phyloP scores from a whole-genome alignment of 2,329 filamentous ascomycete species.

The Fusarium sp. region DNA sequence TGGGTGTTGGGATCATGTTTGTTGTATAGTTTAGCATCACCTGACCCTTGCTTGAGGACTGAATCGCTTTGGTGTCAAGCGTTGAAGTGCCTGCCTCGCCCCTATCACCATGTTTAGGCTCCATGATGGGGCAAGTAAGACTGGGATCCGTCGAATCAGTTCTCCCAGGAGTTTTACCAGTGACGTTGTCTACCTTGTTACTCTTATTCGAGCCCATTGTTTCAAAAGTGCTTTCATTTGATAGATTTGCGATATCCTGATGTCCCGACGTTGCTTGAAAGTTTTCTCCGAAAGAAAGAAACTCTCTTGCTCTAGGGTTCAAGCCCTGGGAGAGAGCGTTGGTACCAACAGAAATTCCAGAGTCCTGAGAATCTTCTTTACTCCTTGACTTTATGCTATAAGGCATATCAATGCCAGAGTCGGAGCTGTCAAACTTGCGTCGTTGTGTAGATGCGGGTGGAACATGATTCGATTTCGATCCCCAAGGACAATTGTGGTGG shows the following conservation, averaged over 20 bases:
- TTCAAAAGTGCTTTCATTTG: neutral
- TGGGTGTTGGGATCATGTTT: neutral
- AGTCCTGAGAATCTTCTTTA: constrained; percentile 39
- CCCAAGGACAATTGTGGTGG: constrained; percentile 14
- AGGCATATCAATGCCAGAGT: constrained; percentile 20
- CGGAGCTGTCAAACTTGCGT: constrained; percentile 10
- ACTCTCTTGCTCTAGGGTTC: constrained; percentile 54
- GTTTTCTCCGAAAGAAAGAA: constrained; percentile 48
- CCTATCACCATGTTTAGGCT: neutral
- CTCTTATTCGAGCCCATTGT: neutral
- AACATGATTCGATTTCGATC: neutral
- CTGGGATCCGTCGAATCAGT: neutral
- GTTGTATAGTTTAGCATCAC: neutral
- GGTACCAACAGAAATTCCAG: constrained; percentile 29
- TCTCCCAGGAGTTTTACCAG: neutral
- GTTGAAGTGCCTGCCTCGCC: neutral
- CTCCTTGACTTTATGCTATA: neutral
- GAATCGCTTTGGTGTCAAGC: neutral
- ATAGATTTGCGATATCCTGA: neutral
- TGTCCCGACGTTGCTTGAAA: neutral
- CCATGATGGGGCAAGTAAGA: constrained; percentile 1
- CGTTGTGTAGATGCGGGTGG: neutral
- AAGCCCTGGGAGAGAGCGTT: constrained; percentile 35
- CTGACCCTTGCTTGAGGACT: neutral
- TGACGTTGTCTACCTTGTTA: neutral